These are phyloP conservation scores for Liriodendron chinense DNA, from an alignment of 164 flowering plant genomes.

Conservation along the genomic window DNA sequence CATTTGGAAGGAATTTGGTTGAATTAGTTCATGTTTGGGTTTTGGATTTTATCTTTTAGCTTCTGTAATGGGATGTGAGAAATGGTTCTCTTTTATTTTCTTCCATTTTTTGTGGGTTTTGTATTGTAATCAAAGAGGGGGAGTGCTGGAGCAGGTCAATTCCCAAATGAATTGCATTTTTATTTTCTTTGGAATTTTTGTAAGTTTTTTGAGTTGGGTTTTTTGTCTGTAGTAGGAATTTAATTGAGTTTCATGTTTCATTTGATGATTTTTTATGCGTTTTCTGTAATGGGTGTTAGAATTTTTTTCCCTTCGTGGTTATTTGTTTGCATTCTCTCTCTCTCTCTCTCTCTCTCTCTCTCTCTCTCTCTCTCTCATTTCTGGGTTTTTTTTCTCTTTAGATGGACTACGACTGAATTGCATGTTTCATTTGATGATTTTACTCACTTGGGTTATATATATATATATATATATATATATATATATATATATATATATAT, in stretches of 20 bases:
- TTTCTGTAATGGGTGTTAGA: background rate
- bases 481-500: too few species aligned
- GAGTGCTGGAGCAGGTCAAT: background rate
- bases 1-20: background rate
- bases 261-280: background rate
- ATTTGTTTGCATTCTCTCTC: too few species aligned
- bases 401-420: background rate
- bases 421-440: background rate
- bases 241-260: background rate
- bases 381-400: too few species aligned
- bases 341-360: too few species aligned
- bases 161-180: background rate
- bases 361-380: too few species aligned
- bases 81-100: background rate
- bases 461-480: too few species aligned
- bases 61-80: background rate
- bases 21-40: background rate
- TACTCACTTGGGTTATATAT: too few species aligned
- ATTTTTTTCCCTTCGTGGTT: too few species aligned
- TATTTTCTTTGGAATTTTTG: background rate
- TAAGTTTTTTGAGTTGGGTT: background rate
- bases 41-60: background rate
- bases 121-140: background rate
- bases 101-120: background rate
- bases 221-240: background rate